Evolutionary conservation across 2,329 filamentous ascomycete genomes (phyloP).

Genomic region (Xylariaceae sp.): DNA sequence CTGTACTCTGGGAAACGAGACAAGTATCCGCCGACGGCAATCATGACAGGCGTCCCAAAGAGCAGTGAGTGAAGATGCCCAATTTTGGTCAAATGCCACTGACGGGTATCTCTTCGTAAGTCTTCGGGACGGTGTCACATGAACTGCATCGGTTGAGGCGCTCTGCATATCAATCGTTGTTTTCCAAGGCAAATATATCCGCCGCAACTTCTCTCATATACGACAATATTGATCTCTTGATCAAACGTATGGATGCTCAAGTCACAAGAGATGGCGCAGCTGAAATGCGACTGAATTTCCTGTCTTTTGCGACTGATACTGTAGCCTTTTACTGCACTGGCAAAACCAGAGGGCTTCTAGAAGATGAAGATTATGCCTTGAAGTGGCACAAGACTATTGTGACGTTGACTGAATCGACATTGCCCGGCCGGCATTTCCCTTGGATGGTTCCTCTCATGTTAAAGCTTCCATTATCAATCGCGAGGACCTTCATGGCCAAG

Average conservation of each 20-base stretch:
- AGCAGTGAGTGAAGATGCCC: neutral
- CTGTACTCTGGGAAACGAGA: slow-evolving; percentile 6
- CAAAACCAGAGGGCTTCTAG: neutral
- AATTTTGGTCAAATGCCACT: neutral
- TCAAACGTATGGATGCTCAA: neutral
- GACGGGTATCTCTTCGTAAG: neutral
- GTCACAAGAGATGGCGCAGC: slow-evolving; percentile 1
- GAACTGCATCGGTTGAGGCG: slow-evolving; percentile 2
- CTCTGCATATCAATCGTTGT: neutral
- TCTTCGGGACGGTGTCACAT: slow-evolving; percentile 3
- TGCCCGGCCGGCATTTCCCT: slow-evolving; percentile 1
- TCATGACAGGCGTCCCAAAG: neutral
- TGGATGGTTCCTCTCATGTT: slow-evolving; percentile 2
- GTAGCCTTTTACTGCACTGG: neutral
- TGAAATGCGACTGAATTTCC: slow-evolving; percentile 3
- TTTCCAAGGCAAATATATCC: slow-evolving; percentile 3
- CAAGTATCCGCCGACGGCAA: slow-evolving; percentile 4
- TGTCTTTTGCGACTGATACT: slow-evolving; percentile 2
- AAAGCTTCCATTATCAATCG: neutral
- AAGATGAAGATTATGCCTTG: neutral
- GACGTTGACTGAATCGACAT: neutral
- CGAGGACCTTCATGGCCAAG: neutral
- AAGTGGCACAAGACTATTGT: slow-evolving; percentile 2
- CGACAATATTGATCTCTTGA: neutral
- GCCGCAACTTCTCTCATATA: slow-evolving; percentile 1